Evolutionary conservation across 305 asterid genomes (phyloP), one percentile per base, ranked within the genome.

Genomic region (Fraxinus sp.): DNA sequence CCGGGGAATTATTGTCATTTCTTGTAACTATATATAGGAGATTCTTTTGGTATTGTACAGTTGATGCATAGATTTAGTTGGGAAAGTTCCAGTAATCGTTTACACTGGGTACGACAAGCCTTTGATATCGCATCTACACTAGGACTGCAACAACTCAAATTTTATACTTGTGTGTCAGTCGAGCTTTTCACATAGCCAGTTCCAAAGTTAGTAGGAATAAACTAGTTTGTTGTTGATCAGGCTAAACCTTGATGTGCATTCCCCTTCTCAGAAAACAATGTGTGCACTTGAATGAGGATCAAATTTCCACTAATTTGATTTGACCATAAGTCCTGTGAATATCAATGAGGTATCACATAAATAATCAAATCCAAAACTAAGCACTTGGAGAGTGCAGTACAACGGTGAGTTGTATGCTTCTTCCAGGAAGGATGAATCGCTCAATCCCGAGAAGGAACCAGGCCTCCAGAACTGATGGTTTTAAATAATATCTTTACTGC

Each of bases 1-100:
- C 7, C 16, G 6, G 18, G 8, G 2, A 30, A 26, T 66, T 66
- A 66, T 66, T 64, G 73, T 37, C 33, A 20, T 68, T 66, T 74
- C 78, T 66, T 86, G 84, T 84, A 44, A 36, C 81, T 84, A 39
- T 75, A 81, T 49, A 44, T 36, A 41, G 79, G 66, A n/a, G 80
- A 83, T 85, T 85, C 89, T 86, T 86, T 83, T 81, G 85, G 41
- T 78, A 78, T 22, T 87, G 88, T 86, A 88, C 78, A 88, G 88
- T 74, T 84, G 85, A 78, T 84, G 75, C 81, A 24, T 24, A 36
- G 72, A 77, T 80, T 33, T 74, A 72, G 68, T 82, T 83, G 79
- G 80, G 49, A 16, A 44, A 44, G 52, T 44, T 41, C 49, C 57
- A 46, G 5, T 46, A 11, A 46, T 46, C 26, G 2, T 55, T n/a